A percentile compares a stretch with the other conserved stretches of the same genome.
phyloP scores from a whole-genome alignment of 208 protist genomes.

The Tetramitus jugosus region DNA sequence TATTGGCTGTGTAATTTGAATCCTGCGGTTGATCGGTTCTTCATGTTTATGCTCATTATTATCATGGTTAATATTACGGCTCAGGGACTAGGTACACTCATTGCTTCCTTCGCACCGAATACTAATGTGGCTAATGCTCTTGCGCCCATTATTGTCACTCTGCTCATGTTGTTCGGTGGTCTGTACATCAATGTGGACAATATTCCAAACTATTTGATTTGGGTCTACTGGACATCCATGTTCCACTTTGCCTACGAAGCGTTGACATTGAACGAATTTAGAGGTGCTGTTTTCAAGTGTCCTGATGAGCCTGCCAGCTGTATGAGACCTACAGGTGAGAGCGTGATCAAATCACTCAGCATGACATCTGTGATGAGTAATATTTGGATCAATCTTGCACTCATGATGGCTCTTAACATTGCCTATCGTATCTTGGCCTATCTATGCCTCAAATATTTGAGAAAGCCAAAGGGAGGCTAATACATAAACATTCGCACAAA shows the following conservation, averaged over 20 bases:
- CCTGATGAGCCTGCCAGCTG: background rate
- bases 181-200: slow-evolving; percentile 26
- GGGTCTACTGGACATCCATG: slow-evolving; percentile 25
- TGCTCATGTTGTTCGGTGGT: slow-evolving; percentile 31
- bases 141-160: slow-evolving; percentile 27
- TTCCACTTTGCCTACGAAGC: slow-evolving; percentile 41
- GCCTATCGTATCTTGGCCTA: background rate
- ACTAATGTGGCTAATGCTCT: slow-evolving; percentile 19
- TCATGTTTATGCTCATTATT: slow-evolving; percentile 2
- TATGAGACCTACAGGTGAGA: background rate
- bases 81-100: slow-evolving; percentile 22
- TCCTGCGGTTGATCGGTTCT: background rate
- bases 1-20: slow-evolving; percentile 24
- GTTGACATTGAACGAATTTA: slow-evolving; percentile 35
- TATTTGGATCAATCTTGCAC: background rate
- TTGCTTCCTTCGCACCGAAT: slow-evolving; percentile 6
- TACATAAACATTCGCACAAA: too few relatives aligned
- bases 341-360: background rate
- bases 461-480: background rate
- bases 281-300: slow-evolving; percentile 23
- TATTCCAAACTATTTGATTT: slow-evolving; percentile 24
- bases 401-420: background rate
- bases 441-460: background rate
- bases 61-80: background rate
- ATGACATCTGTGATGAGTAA: background rate